Conservation (phyloP, 441 rosid species). For the Pelargonium citronellum region DNA sequence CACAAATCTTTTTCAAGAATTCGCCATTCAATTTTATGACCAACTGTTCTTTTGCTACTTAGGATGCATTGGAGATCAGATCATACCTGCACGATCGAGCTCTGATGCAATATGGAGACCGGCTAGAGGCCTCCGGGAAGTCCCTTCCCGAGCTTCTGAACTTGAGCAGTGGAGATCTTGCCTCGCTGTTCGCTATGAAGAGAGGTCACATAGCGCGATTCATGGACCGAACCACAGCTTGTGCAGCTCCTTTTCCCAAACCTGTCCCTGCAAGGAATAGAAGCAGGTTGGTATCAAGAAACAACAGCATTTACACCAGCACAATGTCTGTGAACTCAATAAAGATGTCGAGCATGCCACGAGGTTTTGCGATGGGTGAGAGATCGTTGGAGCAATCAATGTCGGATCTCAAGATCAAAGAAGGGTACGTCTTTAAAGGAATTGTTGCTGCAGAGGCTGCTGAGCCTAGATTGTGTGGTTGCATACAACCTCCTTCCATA, state of each 20-base stretch:
- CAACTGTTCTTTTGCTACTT: conserved; percentile 3
- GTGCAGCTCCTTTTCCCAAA: conserved; percentile 36
- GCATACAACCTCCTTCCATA: conserved; percentile 47
- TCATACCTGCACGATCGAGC: conserved; percentile 59
- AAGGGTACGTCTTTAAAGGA: conserved; percentile 57
- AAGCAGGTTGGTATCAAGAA: conserved; percentile 27
- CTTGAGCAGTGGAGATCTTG: conserved; percentile 33
- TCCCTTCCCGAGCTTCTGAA: conserved; percentile 45
- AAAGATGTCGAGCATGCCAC: conserved; percentile 25
- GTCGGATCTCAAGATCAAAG: conserved; percentile 47
- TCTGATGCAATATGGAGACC: conserved; percentile 51
- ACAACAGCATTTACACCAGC: conserved; percentile 30
- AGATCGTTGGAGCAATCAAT: conserved; percentile 44
- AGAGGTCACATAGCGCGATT: conserved; percentile 58
- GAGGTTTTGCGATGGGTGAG: conserved; percentile 23
- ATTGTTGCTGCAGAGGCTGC: conserved; percentile 57
- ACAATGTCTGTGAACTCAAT: conserved; percentile 25
- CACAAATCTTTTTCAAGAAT: background rate
- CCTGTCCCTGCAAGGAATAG: conserved; percentile 21
- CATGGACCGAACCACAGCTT: conserved; percentile 37
- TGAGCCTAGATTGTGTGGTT: conserved; percentile 55
- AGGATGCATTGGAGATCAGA: conserved; percentile 63
- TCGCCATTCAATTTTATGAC: background rate
- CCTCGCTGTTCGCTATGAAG: conserved; percentile 49
- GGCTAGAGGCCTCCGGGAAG: conserved; percentile 53